Evolutionary conservation across 1,284 basidiomycete species (phyloP).

Genomic region (Wolfiporia cocos): DNA sequence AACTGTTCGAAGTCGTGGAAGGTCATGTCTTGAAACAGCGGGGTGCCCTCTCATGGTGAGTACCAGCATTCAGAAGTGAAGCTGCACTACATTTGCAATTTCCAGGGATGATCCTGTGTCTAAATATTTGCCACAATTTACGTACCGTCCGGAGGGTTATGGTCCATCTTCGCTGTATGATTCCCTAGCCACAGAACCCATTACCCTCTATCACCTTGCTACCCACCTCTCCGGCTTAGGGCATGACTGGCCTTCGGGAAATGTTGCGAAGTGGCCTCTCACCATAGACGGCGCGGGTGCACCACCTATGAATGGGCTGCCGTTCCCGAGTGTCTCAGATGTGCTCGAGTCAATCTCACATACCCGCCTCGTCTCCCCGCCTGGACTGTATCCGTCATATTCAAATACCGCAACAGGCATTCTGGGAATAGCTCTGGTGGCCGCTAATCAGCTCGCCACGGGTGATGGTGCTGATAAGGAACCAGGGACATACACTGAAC

Average conservation of each 20-base stretch:
- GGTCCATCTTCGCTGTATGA: too few relatives aligned
- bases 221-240: constrained; percentile 44
- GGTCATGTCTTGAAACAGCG: constrained; percentile 38
- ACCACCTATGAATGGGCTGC: constrained; percentile 22
- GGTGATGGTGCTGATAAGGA: constrained; percentile 14
- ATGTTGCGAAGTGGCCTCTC: constrained; percentile 34
- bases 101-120: constrained; percentile 37
- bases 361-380: constrained; percentile 33
- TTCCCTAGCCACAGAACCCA: constrained; percentile 25
- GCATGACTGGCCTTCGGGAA: constrained; percentile 36
- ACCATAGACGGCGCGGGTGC: constrained; percentile 21
- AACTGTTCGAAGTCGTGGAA: constrained; percentile 41
- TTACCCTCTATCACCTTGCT: constrained; percentile 40
- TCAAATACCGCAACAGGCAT: constrained; percentile 41
- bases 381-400: constrained; percentile 39
- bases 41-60: constrained; percentile 36
- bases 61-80: too few relatives aligned
- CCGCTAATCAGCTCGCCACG: constrained; percentile 29
- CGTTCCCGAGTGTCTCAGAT: constrained; percentile 23
- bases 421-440: constrained; percentile 36
- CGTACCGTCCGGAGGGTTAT: constrained; percentile 13
- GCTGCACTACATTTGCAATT: too few relatives aligned
- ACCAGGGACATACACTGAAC: constrained; percentile 31
- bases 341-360: constrained; percentile 30
- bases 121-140: constrained; percentile 33